Percentiles rank a stretch among this genome's conserved stretches.
These are phyloP conservation scores for Daldinia caldariorum DNA, from an alignment of 495 filamentous ascomycete genomes.

Conservation along the genomic window DNA sequence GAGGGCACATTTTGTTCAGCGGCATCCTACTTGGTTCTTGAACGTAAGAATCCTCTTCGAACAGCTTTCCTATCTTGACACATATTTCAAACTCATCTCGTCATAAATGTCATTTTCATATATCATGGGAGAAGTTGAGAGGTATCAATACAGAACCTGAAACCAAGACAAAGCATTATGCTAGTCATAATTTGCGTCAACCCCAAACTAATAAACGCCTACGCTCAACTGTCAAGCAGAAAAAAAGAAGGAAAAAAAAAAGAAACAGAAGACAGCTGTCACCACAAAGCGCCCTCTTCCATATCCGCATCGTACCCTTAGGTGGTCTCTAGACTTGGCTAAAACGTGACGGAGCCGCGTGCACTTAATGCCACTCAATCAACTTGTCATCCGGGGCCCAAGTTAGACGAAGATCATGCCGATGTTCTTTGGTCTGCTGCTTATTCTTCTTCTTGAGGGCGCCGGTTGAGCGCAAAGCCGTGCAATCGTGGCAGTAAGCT, in stretches of 20 bases:
- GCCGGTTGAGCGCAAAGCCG: background rate
- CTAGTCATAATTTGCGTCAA: background rate
- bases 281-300: background rate
- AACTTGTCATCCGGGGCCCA: slow-evolving; percentile 18
- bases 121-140: no score
- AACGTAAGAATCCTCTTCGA: background rate
- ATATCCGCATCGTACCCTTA: background rate
- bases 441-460: slow-evolving; percentile 4
- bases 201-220: background rate
- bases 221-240: background rate
- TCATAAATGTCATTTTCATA: no score
- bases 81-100: no score
- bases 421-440: background rate
- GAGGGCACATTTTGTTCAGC: background rate
- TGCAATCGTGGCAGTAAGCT: slow-evolving; percentile 40
- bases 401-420: slow-evolving; percentile 2
- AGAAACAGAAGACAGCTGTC: background rate
- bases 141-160: background rate
- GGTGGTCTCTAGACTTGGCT: background rate
- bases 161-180: background rate
- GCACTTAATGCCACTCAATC: slow-evolving; percentile 27
- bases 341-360: background rate
- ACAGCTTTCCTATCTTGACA: background rate
- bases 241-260: background rate
- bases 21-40: background rate